Evolutionary conservation across 2,329 filamentous ascomycete genomes (phyloP).

Genomic region (Aureobasidium mangrovei): DNA sequence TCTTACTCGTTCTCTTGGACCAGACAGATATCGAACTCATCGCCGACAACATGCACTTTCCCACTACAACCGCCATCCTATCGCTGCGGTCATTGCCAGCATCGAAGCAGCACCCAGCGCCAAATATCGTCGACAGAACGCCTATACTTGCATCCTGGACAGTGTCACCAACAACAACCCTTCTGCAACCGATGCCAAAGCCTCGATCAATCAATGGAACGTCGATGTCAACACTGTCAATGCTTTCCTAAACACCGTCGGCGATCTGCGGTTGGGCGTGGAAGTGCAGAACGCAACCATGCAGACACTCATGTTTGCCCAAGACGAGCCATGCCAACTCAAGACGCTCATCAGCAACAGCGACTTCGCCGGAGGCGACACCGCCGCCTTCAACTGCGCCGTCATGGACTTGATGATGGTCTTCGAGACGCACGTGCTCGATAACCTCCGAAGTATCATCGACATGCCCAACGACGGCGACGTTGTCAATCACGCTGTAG

Average conservation of each 20-base stretch:
- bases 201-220: slow-evolving; percentile 19
- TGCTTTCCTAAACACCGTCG: slow-evolving; percentile 46
- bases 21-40: too few relatives aligned
- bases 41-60: not conserved
- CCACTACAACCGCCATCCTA: slow-evolving; percentile 1
- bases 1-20: too few relatives aligned
- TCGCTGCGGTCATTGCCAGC: not conserved
- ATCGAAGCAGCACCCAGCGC: not conserved
- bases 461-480: slow-evolving; percentile 5
- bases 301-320: slow-evolving; percentile 14
- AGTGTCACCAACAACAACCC: slow-evolving; percentile 13
- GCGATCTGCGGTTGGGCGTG: slow-evolving; percentile 36
- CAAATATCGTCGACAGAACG: slow-evolving; percentile 7
- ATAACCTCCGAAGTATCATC: slow-evolving; percentile 16
- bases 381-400: slow-evolving; percentile 15
- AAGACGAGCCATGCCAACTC: slow-evolving; percentile 20
- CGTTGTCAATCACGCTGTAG: slow-evolving; percentile 12
- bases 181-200: slow-evolving; percentile 6
- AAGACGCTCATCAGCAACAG: slow-evolving; percentile 14
- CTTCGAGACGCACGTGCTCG: slow-evolving; percentile 17
- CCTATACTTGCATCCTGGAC: slow-evolving; percentile 15
- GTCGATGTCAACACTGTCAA: slow-evolving; percentile 46
- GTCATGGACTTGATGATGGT: slow-evolving; percentile 12
- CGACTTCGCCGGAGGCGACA: not conserved
- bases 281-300: slow-evolving; percentile 18